A percentile compares a stretch with the other conserved stretches of the same genome.
These are phyloP conservation scores for Crataegus laevigata DNA, from an alignment of 306 rosid species.

Conservation along the genomic window DNA sequence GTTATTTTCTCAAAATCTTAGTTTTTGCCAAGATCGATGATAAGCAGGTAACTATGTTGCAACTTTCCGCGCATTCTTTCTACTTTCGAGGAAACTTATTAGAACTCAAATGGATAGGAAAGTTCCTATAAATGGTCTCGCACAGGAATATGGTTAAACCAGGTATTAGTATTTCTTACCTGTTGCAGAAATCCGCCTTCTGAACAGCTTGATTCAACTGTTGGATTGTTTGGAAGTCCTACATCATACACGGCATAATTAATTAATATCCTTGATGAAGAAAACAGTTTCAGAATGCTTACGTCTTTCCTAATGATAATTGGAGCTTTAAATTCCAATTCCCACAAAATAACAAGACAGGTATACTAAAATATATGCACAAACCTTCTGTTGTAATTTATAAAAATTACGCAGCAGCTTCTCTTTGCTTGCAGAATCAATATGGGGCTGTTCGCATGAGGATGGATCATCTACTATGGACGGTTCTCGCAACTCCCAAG, in stretches of 20 bases:
- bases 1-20: conserved; percentile 5
- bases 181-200: conserved; percentile 55
- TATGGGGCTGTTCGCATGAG: conserved; percentile 49
- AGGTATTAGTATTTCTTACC: conserved; percentile 30
- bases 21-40: background rate
- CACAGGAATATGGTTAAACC: background rate
- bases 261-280: conserved; percentile 9
- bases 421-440: conserved; percentile 55
- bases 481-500: conserved; percentile 72
- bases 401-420: conserved; percentile 49
- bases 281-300: background rate
- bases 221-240: conserved; percentile 43
- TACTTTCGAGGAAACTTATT: background rate
- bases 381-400: conserved; percentile 42
- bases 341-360: background rate
- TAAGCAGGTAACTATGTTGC: no score
- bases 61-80: background rate
- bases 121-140: background rate
- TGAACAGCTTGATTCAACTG: conserved; percentile 47
- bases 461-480: conserved; percentile 35
- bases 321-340: background rate
- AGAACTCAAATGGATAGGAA: background rate
- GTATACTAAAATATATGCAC: background rate
- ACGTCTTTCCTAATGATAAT: background rate
- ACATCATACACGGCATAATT: conserved; percentile 7